phyloP scores from a whole-genome alignment of 75 land plant species.

The Isoetes taiwanensis region DNA sequence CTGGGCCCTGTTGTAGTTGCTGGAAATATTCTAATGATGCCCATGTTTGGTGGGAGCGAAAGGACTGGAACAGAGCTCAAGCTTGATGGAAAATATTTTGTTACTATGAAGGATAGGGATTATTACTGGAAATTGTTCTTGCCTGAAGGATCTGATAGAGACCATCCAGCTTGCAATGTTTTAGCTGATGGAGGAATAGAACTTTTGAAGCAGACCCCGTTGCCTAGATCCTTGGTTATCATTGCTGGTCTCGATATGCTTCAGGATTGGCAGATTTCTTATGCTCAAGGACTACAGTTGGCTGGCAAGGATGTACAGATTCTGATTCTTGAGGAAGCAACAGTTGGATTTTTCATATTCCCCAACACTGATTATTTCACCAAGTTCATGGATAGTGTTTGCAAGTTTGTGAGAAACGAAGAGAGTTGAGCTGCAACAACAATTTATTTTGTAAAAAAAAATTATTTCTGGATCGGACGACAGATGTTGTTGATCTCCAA shows the following conservation, averaged over 20 bases:
- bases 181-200: constrained; percentile 56
- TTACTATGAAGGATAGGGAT: constrained; percentile 55
- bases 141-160: constrained; percentile 57
- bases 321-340: constrained; percentile 41
- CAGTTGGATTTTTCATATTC: constrained; percentile 64
- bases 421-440: no score
- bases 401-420: no score
- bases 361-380: constrained; percentile 60
- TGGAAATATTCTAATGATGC: constrained; percentile 59
- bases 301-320: constrained; percentile 48
- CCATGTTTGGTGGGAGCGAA: constrained; percentile 71
- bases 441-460: no score
- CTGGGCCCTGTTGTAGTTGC: constrained; percentile 21
- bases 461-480: no score
- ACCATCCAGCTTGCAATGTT: constrained; percentile 82
- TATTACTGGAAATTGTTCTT: constrained; percentile 87
- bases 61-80: constrained; percentile 53
- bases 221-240: constrained; percentile 54
- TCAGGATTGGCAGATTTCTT: constrained; percentile 65
- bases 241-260: constrained; percentile 65
- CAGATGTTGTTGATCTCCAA: no score
- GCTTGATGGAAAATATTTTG: constrained; percentile 64
- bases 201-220: constrained; percentile 21
- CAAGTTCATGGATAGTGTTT: constrained; percentile 50
- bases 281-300: constrained; percentile 39